A percentile compares a stretch with the other conserved stretches of the same genome.
Conservation (phyloP, 2,329 filamentous ascomycete genomes). For the Zasmidium citrigriseum region DNA sequence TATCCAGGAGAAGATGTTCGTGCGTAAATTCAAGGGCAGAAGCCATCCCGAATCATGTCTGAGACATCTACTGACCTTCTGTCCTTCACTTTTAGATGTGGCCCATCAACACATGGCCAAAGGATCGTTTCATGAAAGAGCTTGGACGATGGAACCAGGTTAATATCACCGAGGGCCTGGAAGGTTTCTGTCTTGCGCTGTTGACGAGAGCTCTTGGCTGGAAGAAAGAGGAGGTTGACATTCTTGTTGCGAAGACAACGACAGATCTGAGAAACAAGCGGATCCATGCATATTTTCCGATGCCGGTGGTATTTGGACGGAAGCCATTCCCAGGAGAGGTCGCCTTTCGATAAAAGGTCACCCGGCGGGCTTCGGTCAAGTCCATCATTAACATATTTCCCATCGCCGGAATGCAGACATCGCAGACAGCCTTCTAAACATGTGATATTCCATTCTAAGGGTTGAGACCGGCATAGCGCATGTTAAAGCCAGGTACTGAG, state of each 20-base stretch:
- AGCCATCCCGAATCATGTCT: not conserved
- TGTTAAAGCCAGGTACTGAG: too few species aligned
- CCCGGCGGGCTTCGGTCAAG: too few species aligned
- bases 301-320: constrained; percentile 39
- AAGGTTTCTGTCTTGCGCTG: constrained; percentile 45
- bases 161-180: constrained; percentile 44
- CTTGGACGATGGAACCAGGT: constrained; percentile 49
- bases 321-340: constrained; percentile 31
- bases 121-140: constrained; percentile 52
- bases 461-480: too few species aligned
- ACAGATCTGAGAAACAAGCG: constrained; percentile 36
- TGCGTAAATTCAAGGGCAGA: not conserved
- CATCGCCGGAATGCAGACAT: too few species aligned
- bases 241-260: constrained; percentile 40
- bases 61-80: not conserved
- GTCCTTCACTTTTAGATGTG: constrained; percentile 34
- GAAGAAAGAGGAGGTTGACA: constrained; percentile 46
- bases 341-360: constrained; percentile 2
- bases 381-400: too few species aligned
- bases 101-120: constrained; percentile 49
- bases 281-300: constrained; percentile 42
- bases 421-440: too few species aligned
- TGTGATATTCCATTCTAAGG: too few species aligned
- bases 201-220: constrained; percentile 45
- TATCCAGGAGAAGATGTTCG: constrained; percentile 39